These are phyloP conservation scores for Globisporangium alternatum DNA, from an alignment of 352 stramenopile species.

Conservation along the genomic window DNA sequence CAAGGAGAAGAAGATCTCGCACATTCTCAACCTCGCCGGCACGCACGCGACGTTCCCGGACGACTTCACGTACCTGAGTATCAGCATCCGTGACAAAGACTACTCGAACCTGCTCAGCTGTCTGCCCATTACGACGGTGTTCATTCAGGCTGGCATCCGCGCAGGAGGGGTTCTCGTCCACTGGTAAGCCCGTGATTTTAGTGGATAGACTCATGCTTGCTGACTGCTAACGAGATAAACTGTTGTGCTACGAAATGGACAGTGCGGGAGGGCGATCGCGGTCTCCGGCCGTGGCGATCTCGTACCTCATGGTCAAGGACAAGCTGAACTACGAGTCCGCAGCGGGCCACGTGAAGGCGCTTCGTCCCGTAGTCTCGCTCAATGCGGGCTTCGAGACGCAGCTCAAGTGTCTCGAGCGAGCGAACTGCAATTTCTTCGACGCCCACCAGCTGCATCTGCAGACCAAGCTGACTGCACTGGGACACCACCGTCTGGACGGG, in stretches of 20 bases:
- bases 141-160: conserved; percentile 71
- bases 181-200: conserved; percentile 34
- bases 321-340: conserved; percentile 50
- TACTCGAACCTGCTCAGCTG: conserved; percentile 87
- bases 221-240: neutral
- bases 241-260: neutral
- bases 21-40: conserved; percentile 86
- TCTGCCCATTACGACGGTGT: conserved; percentile 70
- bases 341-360: conserved; percentile 41
- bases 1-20: conserved; percentile 69
- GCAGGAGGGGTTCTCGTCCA: conserved; percentile 79
- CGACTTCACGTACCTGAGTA: conserved; percentile 87
- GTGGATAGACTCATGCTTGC: neutral
- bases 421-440: conserved; percentile 63
- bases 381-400: conserved; percentile 87
- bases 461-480: conserved; percentile 30
- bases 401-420: conserved; percentile 67
- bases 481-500: conserved; percentile 33
- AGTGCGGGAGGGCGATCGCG: conserved; percentile 76
- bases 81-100: conserved; percentile 89
- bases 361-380: conserved; percentile 65
- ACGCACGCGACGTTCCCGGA: conserved; percentile 85
- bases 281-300: conserved; percentile 73
- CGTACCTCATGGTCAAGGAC: conserved; percentile 79
- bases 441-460: conserved; percentile 78